Percentiles rank a stretch among this genome's conserved stretches.
phyloP scores from a whole-genome alignment of 1,139 yeast species.

The Hanseniaspora sp. region DNA sequence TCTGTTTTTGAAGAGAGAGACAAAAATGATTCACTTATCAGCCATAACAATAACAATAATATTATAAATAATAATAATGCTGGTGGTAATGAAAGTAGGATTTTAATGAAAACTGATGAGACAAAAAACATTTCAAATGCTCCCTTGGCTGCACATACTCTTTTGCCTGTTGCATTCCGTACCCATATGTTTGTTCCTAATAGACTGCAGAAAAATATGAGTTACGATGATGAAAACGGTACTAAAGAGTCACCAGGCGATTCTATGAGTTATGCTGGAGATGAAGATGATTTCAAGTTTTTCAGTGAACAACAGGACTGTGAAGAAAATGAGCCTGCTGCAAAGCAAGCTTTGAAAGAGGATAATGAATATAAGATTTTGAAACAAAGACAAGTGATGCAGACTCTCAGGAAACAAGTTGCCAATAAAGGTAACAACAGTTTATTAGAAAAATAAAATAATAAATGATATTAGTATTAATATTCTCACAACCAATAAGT shows the following conservation, averaged over 20 bases:
- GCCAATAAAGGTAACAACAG: neutral
- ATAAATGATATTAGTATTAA: neutral
- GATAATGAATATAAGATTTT: neutral
- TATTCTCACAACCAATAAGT: too few species aligned
- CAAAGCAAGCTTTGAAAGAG: neutral
- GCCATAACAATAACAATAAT: too few species aligned
- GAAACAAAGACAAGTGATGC: neutral
- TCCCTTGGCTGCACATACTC: conserved; percentile 42
- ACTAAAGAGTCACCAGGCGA: neutral
- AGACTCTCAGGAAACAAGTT: neutral
- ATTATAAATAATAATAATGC: too few species aligned
- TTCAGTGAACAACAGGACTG: conserved; percentile 9
- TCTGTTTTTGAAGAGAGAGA: neutral
- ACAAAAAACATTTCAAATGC: conserved; percentile 34
- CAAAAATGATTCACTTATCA: neutral
- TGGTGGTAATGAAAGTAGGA: neutral
- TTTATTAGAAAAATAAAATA: neutral
- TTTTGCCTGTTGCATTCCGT: conserved; percentile 42
- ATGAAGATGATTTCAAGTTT: conserved; percentile 10
- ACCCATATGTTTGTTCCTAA: conserved; percentile 48
- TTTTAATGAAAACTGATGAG: neutral
- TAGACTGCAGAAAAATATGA: conserved; percentile 22
- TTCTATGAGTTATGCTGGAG: neutral
- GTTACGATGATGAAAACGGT: neutral
- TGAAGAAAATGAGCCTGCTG: neutral